Evolutionary conservation across 2,329 filamentous ascomycete genomes (phyloP).

Genomic region (Cladosporium phlei): DNA sequence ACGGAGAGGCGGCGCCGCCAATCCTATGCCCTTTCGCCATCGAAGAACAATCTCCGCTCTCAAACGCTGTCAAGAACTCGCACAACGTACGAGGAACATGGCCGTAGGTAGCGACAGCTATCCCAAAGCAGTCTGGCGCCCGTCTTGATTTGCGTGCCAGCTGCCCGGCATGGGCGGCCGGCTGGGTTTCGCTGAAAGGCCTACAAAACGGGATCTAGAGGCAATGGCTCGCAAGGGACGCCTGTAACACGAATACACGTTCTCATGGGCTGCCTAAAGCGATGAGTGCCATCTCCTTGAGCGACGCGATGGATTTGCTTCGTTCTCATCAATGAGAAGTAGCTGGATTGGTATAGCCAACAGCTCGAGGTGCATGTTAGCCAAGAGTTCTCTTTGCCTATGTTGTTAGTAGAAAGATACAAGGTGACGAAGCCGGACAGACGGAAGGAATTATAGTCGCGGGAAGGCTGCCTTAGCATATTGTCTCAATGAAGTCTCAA

Average conservation of each 20-base stretch:
- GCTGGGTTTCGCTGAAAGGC: conserved; percentile 4
- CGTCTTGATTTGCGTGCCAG: conserved; percentile 11
- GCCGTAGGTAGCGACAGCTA: conserved; percentile 18
- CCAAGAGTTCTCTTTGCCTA: too few relatives aligned
- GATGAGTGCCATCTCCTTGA: too few relatives aligned
- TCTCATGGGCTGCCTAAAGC: too few relatives aligned
- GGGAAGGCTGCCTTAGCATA: conserved; percentile 2
- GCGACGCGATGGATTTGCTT: too few relatives aligned
- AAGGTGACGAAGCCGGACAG: conserved; percentile 1
- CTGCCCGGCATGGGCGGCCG: conserved; percentile 3
- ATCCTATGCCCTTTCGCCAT: conserved; percentile 14
- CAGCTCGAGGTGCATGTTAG: too few relatives aligned
- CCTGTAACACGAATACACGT: too few relatives aligned
- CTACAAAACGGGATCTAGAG: neutral
- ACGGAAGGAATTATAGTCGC: conserved; percentile 11
- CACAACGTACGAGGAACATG: conserved; percentile 10
- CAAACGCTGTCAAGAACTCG: conserved; percentile 16
- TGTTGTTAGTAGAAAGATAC: too few relatives aligned
- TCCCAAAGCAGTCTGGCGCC: conserved; percentile 21
- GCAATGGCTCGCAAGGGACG: too few relatives aligned
- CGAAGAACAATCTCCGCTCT: conserved; percentile 14
- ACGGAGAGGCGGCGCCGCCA: conserved; percentile 11
- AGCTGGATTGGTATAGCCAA: too few relatives aligned
- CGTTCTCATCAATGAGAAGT: too few relatives aligned
- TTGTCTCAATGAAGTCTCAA: conserved; percentile 8